phyloP scores from a whole-genome alignment of 208 protist species.

The Wallacemonas sp. region DNA sequence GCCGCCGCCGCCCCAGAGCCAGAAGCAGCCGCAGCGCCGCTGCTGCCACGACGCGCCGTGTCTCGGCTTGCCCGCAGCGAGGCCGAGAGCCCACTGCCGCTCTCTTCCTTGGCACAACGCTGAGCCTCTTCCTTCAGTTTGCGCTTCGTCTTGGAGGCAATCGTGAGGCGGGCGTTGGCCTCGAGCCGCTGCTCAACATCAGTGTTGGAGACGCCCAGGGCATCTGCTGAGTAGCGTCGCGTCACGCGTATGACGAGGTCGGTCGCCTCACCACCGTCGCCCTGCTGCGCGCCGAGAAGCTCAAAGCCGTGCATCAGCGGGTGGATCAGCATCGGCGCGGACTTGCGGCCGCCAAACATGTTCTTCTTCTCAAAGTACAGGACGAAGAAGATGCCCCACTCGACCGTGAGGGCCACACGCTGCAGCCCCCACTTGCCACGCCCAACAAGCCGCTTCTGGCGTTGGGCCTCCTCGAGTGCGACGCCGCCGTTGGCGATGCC shows the following conservation, averaged over 20 bases:
- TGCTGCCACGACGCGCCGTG: background rate
- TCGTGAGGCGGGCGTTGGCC: constrained; percentile 25
- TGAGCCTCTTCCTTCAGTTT: constrained; percentile 18
- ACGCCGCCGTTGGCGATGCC: constrained; percentile 52
- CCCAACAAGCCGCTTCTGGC: constrained; percentile 48
- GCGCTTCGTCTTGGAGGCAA: constrained; percentile 12
- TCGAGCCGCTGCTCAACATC: constrained; percentile 42
- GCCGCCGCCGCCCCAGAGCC: too few species aligned
- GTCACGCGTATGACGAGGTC: constrained; percentile 49
- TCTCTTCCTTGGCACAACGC: background rate
- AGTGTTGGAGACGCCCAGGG: constrained; percentile 41
- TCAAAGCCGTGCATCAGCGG: constrained; percentile 65
- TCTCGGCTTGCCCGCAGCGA: background rate
- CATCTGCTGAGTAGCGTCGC: constrained; percentile 48
- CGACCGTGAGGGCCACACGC: constrained; percentile 68
- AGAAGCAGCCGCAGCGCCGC: background rate
- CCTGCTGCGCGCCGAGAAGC: constrained; percentile 19
- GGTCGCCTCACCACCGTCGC: constrained; percentile 26
- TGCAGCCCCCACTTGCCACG: constrained; percentile 68
- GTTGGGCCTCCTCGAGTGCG: constrained; percentile 54
- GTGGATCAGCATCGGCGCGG: constrained; percentile 73
- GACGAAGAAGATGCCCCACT: constrained; percentile 84
- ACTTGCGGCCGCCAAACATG: constrained; percentile 38
- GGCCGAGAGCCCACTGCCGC: too few species aligned
- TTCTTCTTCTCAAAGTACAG: constrained; percentile 71